Conservation (phyloP, 257 asterid species). For the Gynochthodes officinalis region DNA sequence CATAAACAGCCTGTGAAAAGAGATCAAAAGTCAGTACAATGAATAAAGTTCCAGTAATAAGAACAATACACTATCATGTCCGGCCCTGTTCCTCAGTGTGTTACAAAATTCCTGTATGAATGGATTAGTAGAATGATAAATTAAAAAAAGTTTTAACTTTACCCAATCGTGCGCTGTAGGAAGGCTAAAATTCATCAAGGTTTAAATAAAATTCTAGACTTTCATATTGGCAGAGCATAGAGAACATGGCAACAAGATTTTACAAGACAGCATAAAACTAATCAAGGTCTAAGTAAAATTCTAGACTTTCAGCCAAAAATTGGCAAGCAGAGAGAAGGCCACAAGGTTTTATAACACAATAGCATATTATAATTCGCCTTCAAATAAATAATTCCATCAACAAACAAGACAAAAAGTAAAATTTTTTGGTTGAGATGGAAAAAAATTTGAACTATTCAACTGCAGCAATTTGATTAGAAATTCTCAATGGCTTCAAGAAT, state of each 20-base stretch:
- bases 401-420: neutral
- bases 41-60: neutral
- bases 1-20: conserved; percentile 73
- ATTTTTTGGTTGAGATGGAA: neutral
- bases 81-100: neutral
- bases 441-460: neutral
- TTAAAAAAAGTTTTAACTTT: neutral
- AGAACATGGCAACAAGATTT: too few species aligned
- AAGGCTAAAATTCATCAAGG: neutral
- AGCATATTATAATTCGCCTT: neutral
- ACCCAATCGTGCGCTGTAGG: neutral
- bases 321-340: neutral
- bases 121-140: neutral
- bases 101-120: neutral
- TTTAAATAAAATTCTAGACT: neutral
- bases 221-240: too few species aligned
- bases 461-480: neutral
- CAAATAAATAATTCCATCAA: neutral
- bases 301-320: neutral
- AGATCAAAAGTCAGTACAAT: neutral
- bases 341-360: neutral
- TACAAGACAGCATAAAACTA: neutral
- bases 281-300: neutral
- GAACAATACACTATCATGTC: neutral
- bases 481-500: neutral